Percentiles rank a stretch among this genome's conserved stretches.
Evolutionary conservation across 495 filamentous ascomycete genomes (phyloP).

Genomic region (Neurospora sp.): DNA sequence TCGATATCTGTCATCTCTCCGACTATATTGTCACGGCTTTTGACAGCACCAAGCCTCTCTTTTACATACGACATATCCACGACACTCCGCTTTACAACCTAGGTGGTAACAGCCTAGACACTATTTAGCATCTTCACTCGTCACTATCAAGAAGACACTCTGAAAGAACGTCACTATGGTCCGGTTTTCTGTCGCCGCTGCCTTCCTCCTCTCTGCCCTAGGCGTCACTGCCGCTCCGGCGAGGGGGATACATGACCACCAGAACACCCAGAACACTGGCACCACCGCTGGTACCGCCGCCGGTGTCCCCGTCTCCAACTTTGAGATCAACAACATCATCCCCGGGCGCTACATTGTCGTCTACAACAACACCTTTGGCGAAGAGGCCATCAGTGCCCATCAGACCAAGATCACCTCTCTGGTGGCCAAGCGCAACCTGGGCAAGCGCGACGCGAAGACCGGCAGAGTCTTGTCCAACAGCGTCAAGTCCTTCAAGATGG

Average conservation of each 20-base stretch:
- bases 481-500: conserved; percentile 33
- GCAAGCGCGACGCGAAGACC: conserved; percentile 26
- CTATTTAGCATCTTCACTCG: not conserved
- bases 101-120: not conserved
- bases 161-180: conserved; percentile 13
- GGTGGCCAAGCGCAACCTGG: conserved; percentile 39
- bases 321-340: conserved; percentile 25
- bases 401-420: conserved; percentile 29
- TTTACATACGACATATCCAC: not conserved
- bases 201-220: conserved; percentile 22
- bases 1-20: not conserved
- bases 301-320: conserved; percentile 36
- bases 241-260: conserved; percentile 2
- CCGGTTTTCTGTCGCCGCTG: conserved; percentile 18
- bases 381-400: conserved; percentile 31
- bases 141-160: not conserved
- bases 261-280: not conserved
- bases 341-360: conserved; percentile 42
- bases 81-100: not conserved
- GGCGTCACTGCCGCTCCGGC: conserved; percentile 18
- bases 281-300: conserved; percentile 16
- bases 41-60: not conserved
- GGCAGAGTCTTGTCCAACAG: conserved; percentile 31
- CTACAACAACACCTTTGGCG: conserved; percentile 35
- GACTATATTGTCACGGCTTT: not conserved